Conservation (phyloP, 306 rosid species). For the Castanea crenata region DNA sequence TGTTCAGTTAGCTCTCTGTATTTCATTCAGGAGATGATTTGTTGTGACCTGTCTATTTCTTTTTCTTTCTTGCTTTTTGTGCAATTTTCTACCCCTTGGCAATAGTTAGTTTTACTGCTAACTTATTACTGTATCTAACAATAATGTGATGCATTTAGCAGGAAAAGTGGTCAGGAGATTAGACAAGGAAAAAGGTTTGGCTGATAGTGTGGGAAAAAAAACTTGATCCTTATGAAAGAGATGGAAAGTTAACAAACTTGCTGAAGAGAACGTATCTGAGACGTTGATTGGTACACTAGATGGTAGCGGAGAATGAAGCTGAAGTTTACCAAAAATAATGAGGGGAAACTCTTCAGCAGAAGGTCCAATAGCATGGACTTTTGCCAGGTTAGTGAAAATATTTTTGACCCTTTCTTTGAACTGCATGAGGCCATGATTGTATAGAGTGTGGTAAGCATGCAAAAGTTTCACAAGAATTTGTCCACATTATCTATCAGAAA, state of each 20-base stretch:
- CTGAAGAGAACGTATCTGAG: conserved; percentile 81
- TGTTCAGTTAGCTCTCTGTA: conserved; percentile 2
- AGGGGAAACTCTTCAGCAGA: conserved; percentile 38
- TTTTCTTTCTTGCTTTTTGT: conserved; percentile 11
- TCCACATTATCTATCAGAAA: conserved; percentile 6
- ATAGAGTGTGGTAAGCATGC: conserved; percentile 16
- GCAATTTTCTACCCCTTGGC: conserved; percentile 14
- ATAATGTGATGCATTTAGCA: conserved; percentile 30
- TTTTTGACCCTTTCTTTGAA: conserved; percentile 21
- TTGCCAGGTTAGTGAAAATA: conserved; percentile 69
- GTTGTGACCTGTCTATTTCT: conserved; percentile 9
- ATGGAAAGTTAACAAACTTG: conserved; percentile 67
- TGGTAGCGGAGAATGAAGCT: conserved; percentile 49
- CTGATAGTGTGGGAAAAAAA: conserved; percentile 46
- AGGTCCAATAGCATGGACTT: conserved; percentile 68
- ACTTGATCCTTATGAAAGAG: conserved; percentile 48
- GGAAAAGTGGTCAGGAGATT: conserved; percentile 49
- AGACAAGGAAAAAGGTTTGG: conserved; percentile 40
- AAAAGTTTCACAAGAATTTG: background rate
- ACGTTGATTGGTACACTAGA: conserved; percentile 67
- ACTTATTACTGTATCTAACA: conserved; percentile 1
- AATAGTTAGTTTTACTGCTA: conserved; percentile 14
- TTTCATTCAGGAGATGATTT: conserved; percentile 7
- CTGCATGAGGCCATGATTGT: conserved; percentile 24
- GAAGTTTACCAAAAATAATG: conserved; percentile 36